phyloP scores from a whole-genome alignment of 495 filamentous ascomycete genomes.

The Chaetomidium leptoderma region DNA sequence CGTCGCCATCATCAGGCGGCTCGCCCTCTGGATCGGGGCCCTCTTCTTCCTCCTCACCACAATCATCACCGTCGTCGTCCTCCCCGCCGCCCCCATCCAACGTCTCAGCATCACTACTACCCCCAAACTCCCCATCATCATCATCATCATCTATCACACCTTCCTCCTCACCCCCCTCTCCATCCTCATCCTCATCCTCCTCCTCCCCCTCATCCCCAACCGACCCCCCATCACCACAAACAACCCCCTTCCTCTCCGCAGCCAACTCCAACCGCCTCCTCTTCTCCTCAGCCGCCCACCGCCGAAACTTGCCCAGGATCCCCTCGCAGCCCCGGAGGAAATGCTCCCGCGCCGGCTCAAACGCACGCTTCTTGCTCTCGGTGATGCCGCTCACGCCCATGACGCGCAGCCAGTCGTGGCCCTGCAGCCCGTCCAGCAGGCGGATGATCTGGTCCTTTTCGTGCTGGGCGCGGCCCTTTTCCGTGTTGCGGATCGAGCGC shows the following conservation, averaged over 20 bases:
- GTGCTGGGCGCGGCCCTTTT: slow-evolving; percentile 86
- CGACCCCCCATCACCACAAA: slow-evolving; percentile 61
- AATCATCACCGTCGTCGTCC: too few relatives aligned
- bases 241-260: slow-evolving; percentile 40
- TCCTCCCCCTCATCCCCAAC: slow-evolving; percentile 54
- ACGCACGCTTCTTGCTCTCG: slow-evolving; percentile 75
- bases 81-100: too few relatives aligned
- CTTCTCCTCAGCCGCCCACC: slow-evolving; percentile 89
- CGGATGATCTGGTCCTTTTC: slow-evolving; percentile 84
- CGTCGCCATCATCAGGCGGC: slow-evolving; percentile 43
- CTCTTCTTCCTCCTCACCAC: slow-evolving; percentile 25
- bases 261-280: slow-evolving; percentile 65
- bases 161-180: slow-evolving; percentile 30
- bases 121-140: slow-evolving; percentile 7
- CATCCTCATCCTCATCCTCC: slow-evolving; percentile 24
- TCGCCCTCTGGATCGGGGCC: slow-evolving; percentile 33
- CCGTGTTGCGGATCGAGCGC: slow-evolving; percentile 87
- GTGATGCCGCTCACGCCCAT: slow-evolving; percentile 90
- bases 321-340: slow-evolving; percentile 76
- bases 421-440: slow-evolving; percentile 77
- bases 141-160: slow-evolving; percentile 48
- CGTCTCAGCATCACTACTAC: too few relatives aligned
- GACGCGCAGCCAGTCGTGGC: slow-evolving; percentile 87
- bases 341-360: slow-evolving; percentile 76
- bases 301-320: slow-evolving; percentile 78